Conservation (phyloP, 352 stramenopile species). For the Phytophthora macrochlamydospora region DNA sequence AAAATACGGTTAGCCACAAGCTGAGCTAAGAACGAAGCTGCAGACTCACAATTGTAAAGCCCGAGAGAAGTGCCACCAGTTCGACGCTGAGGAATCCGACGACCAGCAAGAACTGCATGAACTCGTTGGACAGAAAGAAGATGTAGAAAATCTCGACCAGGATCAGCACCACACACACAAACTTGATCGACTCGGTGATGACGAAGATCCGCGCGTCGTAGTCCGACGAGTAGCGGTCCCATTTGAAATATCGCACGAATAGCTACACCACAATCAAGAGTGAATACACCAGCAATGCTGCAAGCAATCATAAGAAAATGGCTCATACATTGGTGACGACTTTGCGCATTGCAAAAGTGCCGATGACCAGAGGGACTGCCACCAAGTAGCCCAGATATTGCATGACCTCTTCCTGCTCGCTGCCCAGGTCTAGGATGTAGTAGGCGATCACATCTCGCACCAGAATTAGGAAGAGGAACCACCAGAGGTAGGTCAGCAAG, state of each 20-base stretch:
- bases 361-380: constrained; percentile 72
- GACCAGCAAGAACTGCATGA: constrained; percentile 73
- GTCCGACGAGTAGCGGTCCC: constrained; percentile 67
- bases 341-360: constrained; percentile 73
- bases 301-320: not conserved
- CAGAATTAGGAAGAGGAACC: constrained; percentile 63
- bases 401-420: constrained; percentile 51
- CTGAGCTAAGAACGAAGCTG: not conserved
- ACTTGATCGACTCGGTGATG: constrained; percentile 82
- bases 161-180: constrained; percentile 74
- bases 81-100: constrained; percentile 74
- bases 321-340: constrained; percentile 75
- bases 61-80: constrained; percentile 55
- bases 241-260: constrained; percentile 77
- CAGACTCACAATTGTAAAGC: constrained; percentile 66
- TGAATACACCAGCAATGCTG: constrained; percentile 1
- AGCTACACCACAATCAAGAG: constrained; percentile 38
- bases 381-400: constrained; percentile 61
- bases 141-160: constrained; percentile 86
- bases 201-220: constrained; percentile 84
- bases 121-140: constrained; percentile 69
- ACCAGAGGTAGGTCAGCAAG: constrained; percentile 80
- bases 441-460: constrained; percentile 45
- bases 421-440: constrained; percentile 61
- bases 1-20: not conserved